These are phyloP conservation scores for Aspergillus avenaceus DNA, from an alignment of 495 filamentous ascomycete genomes.

Conservation along the genomic window DNA sequence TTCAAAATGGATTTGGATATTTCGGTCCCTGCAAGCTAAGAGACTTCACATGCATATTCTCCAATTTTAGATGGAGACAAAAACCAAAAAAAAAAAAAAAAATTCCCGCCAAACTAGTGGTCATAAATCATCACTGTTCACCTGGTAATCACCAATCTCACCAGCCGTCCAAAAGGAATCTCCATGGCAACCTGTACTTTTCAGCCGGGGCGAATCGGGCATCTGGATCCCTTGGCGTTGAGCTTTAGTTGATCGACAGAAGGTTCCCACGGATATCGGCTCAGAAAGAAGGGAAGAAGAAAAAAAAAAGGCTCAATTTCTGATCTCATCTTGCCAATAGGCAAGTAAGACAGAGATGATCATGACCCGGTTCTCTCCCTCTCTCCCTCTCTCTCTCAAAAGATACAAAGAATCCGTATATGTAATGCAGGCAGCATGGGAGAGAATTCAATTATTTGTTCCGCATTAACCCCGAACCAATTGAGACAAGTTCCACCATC, in stretches of 20 bases:
- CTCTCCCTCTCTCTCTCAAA: no score
- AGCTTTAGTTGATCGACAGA: slow-evolving; percentile 14
- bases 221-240: slow-evolving; percentile 17
- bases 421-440: not conserved
- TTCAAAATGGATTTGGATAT: not conserved
- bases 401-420: no score
- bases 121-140: no score
- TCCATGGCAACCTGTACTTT: slow-evolving; percentile 21
- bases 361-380: no score
- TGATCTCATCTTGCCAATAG: no score
- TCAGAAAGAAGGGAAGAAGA: no score
- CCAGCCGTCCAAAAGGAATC: slow-evolving; percentile 10
- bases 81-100: no score
- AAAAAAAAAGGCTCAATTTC: no score
- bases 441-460: not conserved
- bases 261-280: not conserved
- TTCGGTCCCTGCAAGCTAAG: slow-evolving; percentile 2
- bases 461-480: not conserved
- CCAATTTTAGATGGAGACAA: not conserved
- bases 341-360: no score
- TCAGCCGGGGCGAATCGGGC: slow-evolving; percentile 25
- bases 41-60: slow-evolving; percentile 11
- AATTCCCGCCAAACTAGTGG: no score
- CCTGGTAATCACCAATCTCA: not conserved
- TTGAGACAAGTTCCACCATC: not conserved